Conservation (phyloP, 805 yeast genomes). For the Ogataea parapolymorpha region DNA sequence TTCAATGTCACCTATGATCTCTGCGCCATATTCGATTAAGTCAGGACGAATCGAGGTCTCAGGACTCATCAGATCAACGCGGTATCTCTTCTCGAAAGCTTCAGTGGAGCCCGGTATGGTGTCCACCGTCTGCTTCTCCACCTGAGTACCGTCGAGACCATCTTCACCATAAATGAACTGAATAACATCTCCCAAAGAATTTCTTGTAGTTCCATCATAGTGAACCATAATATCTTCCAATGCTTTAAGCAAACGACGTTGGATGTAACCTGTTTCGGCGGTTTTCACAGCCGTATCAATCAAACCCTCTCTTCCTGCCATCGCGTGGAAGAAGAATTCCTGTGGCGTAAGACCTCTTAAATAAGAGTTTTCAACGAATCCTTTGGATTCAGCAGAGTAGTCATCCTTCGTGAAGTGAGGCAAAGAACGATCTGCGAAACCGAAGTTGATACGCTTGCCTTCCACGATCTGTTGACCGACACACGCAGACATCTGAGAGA, state of each 20-base stretch:
- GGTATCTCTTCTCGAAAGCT: conserved; percentile 77
- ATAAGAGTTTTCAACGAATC: conserved; percentile 96
- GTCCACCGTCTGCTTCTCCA: conserved; percentile 93
- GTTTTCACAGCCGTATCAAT: conserved; percentile 99
- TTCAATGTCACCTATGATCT: conserved; percentile 83
- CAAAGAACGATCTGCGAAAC: conserved; percentile 91
- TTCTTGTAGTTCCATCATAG: conserved; percentile 97
- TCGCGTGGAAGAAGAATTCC: conserved; percentile 98
- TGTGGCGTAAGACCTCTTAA: conserved; percentile 97
- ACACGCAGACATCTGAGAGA: conserved; percentile 99
- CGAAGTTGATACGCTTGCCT: conserved; percentile 98
- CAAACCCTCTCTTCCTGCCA: conserved; percentile 99
- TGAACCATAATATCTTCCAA: conserved; percentile 97
- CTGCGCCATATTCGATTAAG: conserved; percentile 82
- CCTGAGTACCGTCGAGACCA: conserved; percentile 97
- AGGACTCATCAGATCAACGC: conserved; percentile 80
- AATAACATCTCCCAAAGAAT: conserved; percentile 92
- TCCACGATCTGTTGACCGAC: conserved; percentile 99
- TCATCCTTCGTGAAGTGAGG: conserved; percentile 99
- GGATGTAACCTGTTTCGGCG: conserved; percentile 98
- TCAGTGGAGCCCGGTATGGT: conserved; percentile 91
- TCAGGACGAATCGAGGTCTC: conserved; percentile 64
- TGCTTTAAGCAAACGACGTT: conserved; percentile 96
- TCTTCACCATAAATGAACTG: conserved; percentile 98
- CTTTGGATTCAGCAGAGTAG: conserved; percentile 97